Percentiles rank a stretch among this genome's conserved stretches.
These are phyloP conservation scores for Colletotrichum costaricense DNA, from an alignment of 2,329 filamentous ascomycete genomes.

Conservation along the genomic window DNA sequence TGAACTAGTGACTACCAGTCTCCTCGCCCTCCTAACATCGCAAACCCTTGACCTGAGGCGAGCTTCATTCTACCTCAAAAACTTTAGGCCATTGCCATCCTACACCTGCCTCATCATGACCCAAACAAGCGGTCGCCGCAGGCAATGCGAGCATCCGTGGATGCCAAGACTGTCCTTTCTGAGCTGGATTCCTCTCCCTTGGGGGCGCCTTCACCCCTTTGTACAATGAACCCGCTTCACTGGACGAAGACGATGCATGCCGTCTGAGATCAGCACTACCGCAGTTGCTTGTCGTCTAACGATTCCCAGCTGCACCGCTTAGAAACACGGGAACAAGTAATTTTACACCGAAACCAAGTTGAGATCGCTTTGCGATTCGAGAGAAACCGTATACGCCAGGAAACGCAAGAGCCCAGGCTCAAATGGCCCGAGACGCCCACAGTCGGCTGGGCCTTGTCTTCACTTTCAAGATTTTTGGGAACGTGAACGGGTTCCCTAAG, in stretches of 20 bases:
- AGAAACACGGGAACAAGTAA: slow-evolving; percentile 22
- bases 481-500: slow-evolving; percentile 40
- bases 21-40: slow-evolving; percentile 14
- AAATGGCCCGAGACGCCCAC: slow-evolving; percentile 12
- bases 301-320: slow-evolving; percentile 20
- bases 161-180: slow-evolving; percentile 1
- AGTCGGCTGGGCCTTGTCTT: slow-evolving; percentile 21
- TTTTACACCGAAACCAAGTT: slow-evolving; percentile 35
- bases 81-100: slow-evolving; percentile 19
- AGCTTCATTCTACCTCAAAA: slow-evolving; percentile 14
- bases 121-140: slow-evolving; percentile 21
- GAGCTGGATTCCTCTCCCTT: slow-evolving; percentile 14
- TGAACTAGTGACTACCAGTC: slow-evolving; percentile 32
- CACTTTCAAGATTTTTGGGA: slow-evolving; percentile 14
- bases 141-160: slow-evolving; percentile 6
- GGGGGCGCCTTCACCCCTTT: slow-evolving; percentile 16
- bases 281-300: slow-evolving; percentile 13
- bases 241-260: slow-evolving; percentile 11
- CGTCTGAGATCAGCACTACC: slow-evolving; percentile 14
- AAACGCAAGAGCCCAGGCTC: slow-evolving; percentile 32
- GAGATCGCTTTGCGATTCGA: slow-evolving; percentile 32
- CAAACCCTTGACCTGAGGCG: slow-evolving; percentile 21
- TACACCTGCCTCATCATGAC: slow-evolving; percentile 31
- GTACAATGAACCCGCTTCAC: slow-evolving; percentile 28
- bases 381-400: slow-evolving; percentile 36